Evolutionary conservation across 768 basidiomycete species (phyloP), one percentile per base, ranked within the genome.

Genomic region (Xerocomellus amylosporus): DNA sequence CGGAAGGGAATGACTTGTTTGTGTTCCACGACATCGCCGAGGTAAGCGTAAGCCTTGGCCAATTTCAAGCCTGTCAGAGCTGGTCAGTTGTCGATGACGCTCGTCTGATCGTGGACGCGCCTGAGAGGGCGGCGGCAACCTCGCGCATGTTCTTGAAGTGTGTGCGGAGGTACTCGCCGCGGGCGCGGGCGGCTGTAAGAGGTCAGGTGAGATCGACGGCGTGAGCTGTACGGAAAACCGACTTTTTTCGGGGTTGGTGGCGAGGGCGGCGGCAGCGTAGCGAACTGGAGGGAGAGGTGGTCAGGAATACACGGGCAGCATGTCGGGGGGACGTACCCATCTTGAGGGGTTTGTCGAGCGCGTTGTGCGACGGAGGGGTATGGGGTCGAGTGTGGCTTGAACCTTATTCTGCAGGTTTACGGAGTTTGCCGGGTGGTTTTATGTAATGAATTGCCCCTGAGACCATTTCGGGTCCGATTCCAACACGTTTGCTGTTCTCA

Each of bases 101-200:
- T 5, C 24, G 43, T 24, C 20, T 34, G 20, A 55, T 54, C 37
- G 31, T 39, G n/a, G 39, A 74, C 81, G 67, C 61, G 93, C 94
- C 95, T 61, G 87, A 83, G 60, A 98, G 79, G 62, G 90, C 93
- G 61, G 96, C 96, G 48, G 91, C 95, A 53, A 98, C 97, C 77
- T 99, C 97, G 60, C 92, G 87, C 93, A 97, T 98, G 85, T 98
- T 99, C 88, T 99, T 99, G 87, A 97, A 99, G 80, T 98, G 96
- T 45, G 97, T 98, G 67, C 95, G 91, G 70, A 97, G 85, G 83
- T 98, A 94, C 79, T 96, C 93, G 67, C 94, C 94, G 68, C 90
- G 89, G 55, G 95, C 89, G 70, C 84, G 88, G 68, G 95, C 86
- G 73, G 90, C 93, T 96, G 72, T 37, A 71, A 46, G 60, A 56